Evolutionary conservation across 805 yeast species (phyloP), one percentile per base, ranked within the genome.

Genomic region (Zygoascus flipseniorum): DNA sequence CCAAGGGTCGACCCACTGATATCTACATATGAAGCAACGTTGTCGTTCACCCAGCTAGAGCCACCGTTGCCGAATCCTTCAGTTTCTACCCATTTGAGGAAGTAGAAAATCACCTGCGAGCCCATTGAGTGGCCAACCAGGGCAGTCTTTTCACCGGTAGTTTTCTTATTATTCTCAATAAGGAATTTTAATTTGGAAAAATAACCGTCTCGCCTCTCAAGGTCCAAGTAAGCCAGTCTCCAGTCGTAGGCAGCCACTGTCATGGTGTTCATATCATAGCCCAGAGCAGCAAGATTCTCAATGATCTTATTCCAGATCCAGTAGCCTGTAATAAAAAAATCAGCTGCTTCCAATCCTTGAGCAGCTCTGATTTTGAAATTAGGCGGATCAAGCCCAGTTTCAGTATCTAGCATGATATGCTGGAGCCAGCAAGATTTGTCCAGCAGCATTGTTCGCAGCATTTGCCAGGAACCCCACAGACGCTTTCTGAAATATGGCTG

Each of bases 221-320:
- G 72, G 66, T 93, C 98, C 50, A 87, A 70, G 66, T 88, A 93
- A 0, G 95, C 85, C 60, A 93, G 76, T 65, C 99, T 79, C 99
- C 99, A 93, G 68, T 93, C 99, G 68, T 93, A 93, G 1, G 96
- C 78, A 0, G 98, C 99, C 52, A 90, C 83, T 31, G 77, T 65
- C 97, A 93, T 89, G 62, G 79, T 87, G 60, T 88, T 85, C 1
- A 97, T 92, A 48, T 88, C 96, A 69, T 93, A 93, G 0, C 97
- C 97, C 56, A 93, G 80, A 0, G 88, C 97, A 2, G 97, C 95
- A 59, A 93, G 72, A 63, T 93, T 93, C 68, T 92, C 96, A n/a
- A 93, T 74, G 51, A 93, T 80, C 66, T 93, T 93, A 66, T 88
- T 89, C 99, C 99, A 93, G 62, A 93, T 88, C 99, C 99, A 93